Conservation (phyloP, 106 monocot species). For the Apostasia shenzhenica region DNA sequence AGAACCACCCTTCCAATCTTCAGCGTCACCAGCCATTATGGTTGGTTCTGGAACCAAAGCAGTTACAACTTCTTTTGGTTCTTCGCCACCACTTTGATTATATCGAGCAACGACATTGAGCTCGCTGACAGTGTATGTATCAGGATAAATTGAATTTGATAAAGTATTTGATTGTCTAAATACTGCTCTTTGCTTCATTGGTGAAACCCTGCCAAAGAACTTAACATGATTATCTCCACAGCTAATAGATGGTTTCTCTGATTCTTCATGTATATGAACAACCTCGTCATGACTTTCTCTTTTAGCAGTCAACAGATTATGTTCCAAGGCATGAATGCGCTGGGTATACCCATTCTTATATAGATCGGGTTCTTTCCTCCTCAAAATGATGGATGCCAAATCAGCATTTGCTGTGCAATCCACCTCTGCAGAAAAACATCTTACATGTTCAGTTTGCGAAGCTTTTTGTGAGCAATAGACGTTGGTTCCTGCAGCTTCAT, state of each 20-base stretch:
- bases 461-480: slow-evolving; percentile 3
- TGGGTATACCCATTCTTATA: slow-evolving; percentile 63
- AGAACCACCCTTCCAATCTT: background rate
- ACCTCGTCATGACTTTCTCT: background rate
- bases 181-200: slow-evolving; percentile 15
- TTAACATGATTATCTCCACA: background rate
- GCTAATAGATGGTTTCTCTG: background rate
- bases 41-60: slow-evolving; percentile 4
- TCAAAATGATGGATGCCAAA: slow-evolving; percentile 49
- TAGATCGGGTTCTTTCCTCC: slow-evolving; percentile 46
- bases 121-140: slow-evolving; percentile 1
- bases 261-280: background rate
- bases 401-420: slow-evolving; percentile 23
- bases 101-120: background rate
- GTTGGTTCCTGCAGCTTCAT: background rate
- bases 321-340: slow-evolving; percentile 58
- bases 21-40: slow-evolving; percentile 1
- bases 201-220: background rate
- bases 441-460: slow-evolving; percentile 5
- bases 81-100: slow-evolving; percentile 5
- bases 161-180: slow-evolving; percentile 8
- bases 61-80: slow-evolving; percentile 6
- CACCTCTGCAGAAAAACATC: slow-evolving; percentile 13
- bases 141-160: background rate
- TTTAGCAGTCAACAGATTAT: slow-evolving; percentile 13